A percentile compares a stretch with the other conserved stretches of the same genome.
phyloP scores from a whole-genome alignment of 179 eudicot species.

The Sideroxylon spinosum region DNA sequence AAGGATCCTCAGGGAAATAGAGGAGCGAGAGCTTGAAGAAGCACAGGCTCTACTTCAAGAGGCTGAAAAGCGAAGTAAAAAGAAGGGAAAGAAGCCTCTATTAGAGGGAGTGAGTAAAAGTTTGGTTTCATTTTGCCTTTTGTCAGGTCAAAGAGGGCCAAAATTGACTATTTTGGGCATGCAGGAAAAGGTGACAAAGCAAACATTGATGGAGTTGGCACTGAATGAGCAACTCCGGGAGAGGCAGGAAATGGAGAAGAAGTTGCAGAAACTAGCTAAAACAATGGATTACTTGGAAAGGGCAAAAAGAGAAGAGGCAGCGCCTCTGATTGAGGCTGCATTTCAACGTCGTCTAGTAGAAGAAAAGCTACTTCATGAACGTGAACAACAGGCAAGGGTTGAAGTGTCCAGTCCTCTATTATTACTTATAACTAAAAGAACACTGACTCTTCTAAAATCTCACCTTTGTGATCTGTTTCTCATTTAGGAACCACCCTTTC shows the following conservation, averaged over 20 bases:
- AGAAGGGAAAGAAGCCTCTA: conserved; percentile 59
- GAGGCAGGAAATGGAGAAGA: conserved; percentile 80
- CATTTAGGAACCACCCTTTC: background rate
- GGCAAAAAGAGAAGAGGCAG: conserved; percentile 83
- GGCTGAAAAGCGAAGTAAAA: conserved; percentile 55
- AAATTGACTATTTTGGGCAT: background rate
- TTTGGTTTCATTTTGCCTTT: background rate
- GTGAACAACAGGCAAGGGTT: conserved; percentile 56
- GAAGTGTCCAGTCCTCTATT: background rate
- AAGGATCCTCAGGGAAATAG: conserved; percentile 56
- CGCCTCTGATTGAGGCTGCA: conserved; percentile 73
- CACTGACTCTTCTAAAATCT: background rate
- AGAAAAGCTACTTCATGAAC: conserved; percentile 66
- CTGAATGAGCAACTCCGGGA: conserved; percentile 59
- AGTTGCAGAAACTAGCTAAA: conserved; percentile 58
- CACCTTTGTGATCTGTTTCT: background rate
- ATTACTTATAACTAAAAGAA: background rate
- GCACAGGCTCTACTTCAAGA: conserved; percentile 55
- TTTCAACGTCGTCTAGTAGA: conserved; percentile 59
- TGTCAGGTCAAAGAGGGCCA: background rate
- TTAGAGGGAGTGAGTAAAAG: conserved; percentile 55
- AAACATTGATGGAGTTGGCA: conserved; percentile 60
- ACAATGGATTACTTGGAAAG: conserved; percentile 84
- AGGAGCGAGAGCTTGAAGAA: conserved; percentile 64
- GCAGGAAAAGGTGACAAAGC: conserved; percentile 63